Base-by-base conservation (phyloP, 805 yeast species). In the Cyberlindnera veronae region DNA sequence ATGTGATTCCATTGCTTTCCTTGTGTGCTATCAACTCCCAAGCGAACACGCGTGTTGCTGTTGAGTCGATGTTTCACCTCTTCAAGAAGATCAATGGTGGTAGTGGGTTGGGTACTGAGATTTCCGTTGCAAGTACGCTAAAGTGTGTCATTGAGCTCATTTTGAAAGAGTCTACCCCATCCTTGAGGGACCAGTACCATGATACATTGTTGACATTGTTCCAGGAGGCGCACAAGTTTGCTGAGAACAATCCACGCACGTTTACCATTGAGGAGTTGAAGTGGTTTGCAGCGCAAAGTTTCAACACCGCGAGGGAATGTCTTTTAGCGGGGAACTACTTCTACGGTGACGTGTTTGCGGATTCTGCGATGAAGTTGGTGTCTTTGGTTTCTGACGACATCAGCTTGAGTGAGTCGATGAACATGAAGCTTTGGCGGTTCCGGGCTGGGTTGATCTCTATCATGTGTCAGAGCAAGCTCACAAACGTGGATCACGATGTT, bases 281-380 rank as follows among this genome's bases (percentile, higher is more conserved):
- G 45, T 69, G 74, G 74, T 65, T 68, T 47, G 55, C 64, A 0
- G 56, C 70, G 2, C 56, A 57, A 6, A 49, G 66, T 1, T 67
- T 61, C 38, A 67, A 66, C 34, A 29, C 61, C 13, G 48, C 60
- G 2, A 50, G 58, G 8, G 53, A 52, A 23, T 62, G 64, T 36
- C 33, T 51, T 8, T 16, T 39, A 3, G 36, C 38, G n/a, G 45
- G 42, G 2, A 45, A 45, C 3, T 48, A 34, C 12, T 23, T 38
- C 7, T 36, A 48, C 17, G 48, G 57, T 9, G 31, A 40, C 6
- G 24, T 45, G 9, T 50, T 63, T 9, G 40, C 59, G 2, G 46
- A 48, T 2, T 11, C 54, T 2, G 50, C 64, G 1, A 32, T 35
- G 6, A 37, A 47, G 2, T 50, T 60, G 29, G 51, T 50, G 2